A percentile compares a stretch with the other conserved stretches of the same genome.
Evolutionary conservation across 176 grass and related monocot species (phyloP).

Genomic region (Saccharum officinarum): DNA sequence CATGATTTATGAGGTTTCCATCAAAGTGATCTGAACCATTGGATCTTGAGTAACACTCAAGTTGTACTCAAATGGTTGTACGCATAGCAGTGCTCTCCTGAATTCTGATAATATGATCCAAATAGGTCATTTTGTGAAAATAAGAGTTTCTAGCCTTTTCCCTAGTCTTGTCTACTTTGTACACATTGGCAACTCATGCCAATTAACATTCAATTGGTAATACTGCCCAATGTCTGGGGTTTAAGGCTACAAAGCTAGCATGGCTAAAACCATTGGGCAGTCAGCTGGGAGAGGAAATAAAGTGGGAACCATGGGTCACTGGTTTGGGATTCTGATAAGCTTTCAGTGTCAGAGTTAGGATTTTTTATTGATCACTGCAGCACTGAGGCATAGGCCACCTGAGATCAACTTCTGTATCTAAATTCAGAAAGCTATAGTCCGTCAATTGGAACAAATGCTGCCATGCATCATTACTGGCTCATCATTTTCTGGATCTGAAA

Average conservation of each 20-base stretch:
- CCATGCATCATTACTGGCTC: not conserved
- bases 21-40: not conserved
- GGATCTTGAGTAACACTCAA: not conserved
- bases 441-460: not conserved
- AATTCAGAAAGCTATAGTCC: not conserved
- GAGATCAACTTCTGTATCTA: not conserved
- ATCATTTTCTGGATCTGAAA: conserved; percentile 4
- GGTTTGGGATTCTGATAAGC: not conserved
- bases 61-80: not conserved
- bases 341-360: not conserved
- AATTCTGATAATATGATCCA: not conserved
- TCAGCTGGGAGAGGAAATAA: not conserved
- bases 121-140: not conserved
- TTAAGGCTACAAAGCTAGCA: conserved; percentile 22
- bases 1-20: not conserved
- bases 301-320: not conserved
- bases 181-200: not conserved
- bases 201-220: not conserved
- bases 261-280: not conserved
- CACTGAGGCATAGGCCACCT: not conserved
- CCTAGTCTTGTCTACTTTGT: not conserved
- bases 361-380: not conserved
- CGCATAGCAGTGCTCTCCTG: not conserved
- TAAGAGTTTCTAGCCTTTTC: not conserved
- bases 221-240: not conserved